These are phyloP conservation scores for Camillea tinctor DNA, from an alignment of 2,329 filamentous ascomycete genomes.

Conservation along the genomic window DNA sequence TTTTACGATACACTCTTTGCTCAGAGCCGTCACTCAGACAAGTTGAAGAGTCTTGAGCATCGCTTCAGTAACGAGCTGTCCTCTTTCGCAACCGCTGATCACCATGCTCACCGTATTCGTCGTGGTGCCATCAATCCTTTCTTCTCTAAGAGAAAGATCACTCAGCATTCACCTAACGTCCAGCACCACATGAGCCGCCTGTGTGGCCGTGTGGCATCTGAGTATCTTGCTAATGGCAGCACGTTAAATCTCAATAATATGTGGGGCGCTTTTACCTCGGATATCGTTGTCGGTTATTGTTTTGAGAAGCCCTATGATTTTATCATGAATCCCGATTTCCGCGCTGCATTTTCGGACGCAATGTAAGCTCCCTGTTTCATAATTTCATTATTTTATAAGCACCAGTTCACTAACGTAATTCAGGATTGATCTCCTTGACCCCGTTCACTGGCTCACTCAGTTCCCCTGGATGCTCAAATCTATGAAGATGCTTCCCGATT, in stretches of 20 bases:
- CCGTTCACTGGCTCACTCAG: not conserved
- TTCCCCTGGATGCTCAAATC: not conserved
- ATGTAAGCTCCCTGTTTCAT: not conserved
- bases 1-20: not conserved
- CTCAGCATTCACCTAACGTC: not conserved
- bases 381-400: not conserved
- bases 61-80: slow-evolving; percentile 7
- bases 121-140: slow-evolving; percentile 13
- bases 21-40: slow-evolving; percentile 1
- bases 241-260: not conserved
- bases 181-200: not conserved
- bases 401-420: not conserved
- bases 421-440: not conserved
- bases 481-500: not conserved
- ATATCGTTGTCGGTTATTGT: not conserved
- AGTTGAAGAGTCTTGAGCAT: not conserved
- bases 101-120: slow-evolving; percentile 10
- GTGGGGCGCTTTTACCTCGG: not conserved
- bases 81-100: slow-evolving; percentile 9
- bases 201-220: not conserved
- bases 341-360: not conserved
- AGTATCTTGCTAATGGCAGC: slow-evolving; percentile 6
- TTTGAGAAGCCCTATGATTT: not conserved
- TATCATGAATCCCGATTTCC: not conserved
- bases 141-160: slow-evolving; percentile 30